phyloP scores from a whole-genome alignment of 345 rosid species.

The Salix suchowensis region DNA sequence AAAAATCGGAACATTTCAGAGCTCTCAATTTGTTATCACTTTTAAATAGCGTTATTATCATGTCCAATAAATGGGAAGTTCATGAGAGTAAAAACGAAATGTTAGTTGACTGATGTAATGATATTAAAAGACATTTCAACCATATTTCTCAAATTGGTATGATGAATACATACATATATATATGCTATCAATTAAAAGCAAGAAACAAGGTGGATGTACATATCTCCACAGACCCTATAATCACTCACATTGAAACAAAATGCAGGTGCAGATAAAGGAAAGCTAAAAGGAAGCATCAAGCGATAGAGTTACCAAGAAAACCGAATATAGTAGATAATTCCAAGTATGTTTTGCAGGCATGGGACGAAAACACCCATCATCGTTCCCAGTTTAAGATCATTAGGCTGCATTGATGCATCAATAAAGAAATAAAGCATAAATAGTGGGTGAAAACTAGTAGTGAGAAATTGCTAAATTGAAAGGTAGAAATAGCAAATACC shows the following conservation, averaged over 20 bases:
- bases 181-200: not conserved
- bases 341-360: constrained; percentile 95
- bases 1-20: not conserved
- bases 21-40: not conserved
- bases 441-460: not conserved
- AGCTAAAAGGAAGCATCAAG: constrained; percentile 2
- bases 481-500: constrained; percentile 35
- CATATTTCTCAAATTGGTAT: not conserved
- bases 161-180: not conserved
- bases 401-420: constrained; percentile 47
- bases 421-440: constrained; percentile 22
- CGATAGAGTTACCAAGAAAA: constrained; percentile 71
- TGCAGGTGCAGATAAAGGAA: not conserved
- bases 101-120: not conserved
- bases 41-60: not conserved
- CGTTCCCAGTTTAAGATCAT: constrained; percentile 76
- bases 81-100: not conserved
- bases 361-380: constrained; percentile 99
- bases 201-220: not conserved
- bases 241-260: not conserved
- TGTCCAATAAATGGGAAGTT: not conserved
- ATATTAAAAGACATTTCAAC: not conserved
- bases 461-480: not conserved
- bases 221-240: not conserved
- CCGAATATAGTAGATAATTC: constrained; percentile 96